Conservation (phyloP, 805 yeast species). For the Danielia reshetovae region DNA sequence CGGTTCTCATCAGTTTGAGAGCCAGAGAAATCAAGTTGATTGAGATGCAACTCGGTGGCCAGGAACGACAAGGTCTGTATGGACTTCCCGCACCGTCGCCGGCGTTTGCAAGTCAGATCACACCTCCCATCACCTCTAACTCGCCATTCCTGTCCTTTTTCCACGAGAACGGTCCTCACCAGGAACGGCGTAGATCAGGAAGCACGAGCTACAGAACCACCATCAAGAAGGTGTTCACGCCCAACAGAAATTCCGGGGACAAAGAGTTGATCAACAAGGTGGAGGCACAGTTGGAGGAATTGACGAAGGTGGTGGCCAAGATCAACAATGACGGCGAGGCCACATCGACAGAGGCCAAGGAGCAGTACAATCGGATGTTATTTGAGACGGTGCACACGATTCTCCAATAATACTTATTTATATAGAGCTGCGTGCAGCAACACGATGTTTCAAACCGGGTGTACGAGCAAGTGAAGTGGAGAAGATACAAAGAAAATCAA, state of each 20-base stretch:
- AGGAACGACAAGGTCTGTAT: background rate
- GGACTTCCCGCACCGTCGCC: background rate
- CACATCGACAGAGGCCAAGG: constrained; percentile 8
- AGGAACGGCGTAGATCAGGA: constrained; percentile 6
- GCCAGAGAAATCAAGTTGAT: constrained; percentile 43
- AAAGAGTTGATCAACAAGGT: constrained; percentile 22
- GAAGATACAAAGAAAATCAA: no score
- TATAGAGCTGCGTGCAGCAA: background rate
- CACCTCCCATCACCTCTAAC: constrained; percentile 4
- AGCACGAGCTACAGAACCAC: constrained; percentile 28
- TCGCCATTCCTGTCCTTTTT: constrained; percentile 11
- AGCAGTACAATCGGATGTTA: constrained; percentile 14
- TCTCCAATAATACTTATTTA: constrained; percentile 2
- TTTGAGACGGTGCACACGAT: constrained; percentile 11
- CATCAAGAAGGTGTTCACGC: constrained; percentile 34
- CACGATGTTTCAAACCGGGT: background rate
- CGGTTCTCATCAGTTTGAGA: constrained; percentile 40
- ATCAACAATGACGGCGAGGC: constrained; percentile 13
- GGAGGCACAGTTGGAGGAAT: constrained; percentile 26
- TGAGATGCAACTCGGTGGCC: constrained; percentile 32
- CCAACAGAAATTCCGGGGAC: constrained; percentile 31
- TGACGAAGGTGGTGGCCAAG: constrained; percentile 19
- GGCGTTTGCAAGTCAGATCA: background rate
- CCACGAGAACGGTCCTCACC: constrained; percentile 1
- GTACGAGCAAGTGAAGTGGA: no score